A percentile compares a stretch with the other conserved stretches of the same genome.
These are phyloP conservation scores for Calonectria henricotiae DNA, from an alignment of 2,329 filamentous ascomycete species.

Conservation along the genomic window DNA sequence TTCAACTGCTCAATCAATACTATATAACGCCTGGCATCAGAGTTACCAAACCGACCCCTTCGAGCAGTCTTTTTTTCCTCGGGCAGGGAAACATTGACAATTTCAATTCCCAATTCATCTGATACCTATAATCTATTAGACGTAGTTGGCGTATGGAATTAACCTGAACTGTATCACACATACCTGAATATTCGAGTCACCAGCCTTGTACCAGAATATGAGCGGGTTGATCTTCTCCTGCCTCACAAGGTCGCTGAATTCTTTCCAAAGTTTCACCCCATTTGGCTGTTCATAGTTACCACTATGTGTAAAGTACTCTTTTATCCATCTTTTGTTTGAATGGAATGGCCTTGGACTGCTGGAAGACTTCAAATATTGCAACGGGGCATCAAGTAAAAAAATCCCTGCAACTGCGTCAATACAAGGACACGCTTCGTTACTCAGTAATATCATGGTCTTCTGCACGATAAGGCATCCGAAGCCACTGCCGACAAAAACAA, in stretches of 20 bases:
- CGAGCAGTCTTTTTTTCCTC: background rate
- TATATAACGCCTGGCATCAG: background rate
- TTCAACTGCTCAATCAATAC: background rate
- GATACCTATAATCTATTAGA: background rate
- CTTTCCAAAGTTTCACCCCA: background rate
- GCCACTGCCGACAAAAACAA: background rate
- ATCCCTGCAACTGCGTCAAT: background rate
- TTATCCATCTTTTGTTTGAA: slow-evolving; percentile 7
- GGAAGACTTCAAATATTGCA: background rate
- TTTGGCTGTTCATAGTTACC: background rate
- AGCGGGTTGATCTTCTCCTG: background rate
- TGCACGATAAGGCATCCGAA: background rate
- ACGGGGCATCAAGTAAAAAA: background rate
- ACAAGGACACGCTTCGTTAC: background rate
- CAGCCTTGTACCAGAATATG: slow-evolving; percentile 5
- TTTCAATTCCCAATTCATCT: background rate
- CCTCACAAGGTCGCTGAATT: background rate
- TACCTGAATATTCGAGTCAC: background rate
- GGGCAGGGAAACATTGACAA: background rate
- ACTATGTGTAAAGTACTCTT: background rate
- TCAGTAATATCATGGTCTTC: background rate
- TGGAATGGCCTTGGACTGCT: background rate
- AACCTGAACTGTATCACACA: background rate
- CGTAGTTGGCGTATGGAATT: too few species aligned
- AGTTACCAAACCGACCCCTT: background rate